Evolutionary conservation across 2,329 filamentous ascomycete species (phyloP).

Genomic region (Apiospora aurea): DNA sequence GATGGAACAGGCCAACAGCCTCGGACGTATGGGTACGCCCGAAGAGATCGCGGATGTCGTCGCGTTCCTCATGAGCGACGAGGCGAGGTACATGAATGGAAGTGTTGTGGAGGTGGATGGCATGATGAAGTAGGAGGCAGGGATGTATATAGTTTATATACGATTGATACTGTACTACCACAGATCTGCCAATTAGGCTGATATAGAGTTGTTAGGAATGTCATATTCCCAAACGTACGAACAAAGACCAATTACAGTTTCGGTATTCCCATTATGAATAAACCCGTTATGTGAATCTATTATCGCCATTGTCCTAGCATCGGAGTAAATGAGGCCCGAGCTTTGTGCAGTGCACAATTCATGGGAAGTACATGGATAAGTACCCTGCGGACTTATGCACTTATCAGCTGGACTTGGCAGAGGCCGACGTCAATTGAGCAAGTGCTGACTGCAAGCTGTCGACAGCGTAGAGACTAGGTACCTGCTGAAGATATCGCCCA

Average conservation of each 20-base stretch:
- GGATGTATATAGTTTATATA: neutral
- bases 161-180: neutral
- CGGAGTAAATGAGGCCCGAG: slow-evolving; percentile 16
- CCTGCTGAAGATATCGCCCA: neutral
- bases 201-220: too few species aligned
- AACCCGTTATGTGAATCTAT: neutral
- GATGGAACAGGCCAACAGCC: slow-evolving; percentile 35
- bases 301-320: neutral
- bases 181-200: neutral
- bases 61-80: slow-evolving; percentile 57
- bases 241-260: neutral
- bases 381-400: neutral
- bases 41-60: slow-evolving; percentile 46
- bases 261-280: neutral
- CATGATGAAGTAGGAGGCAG: slow-evolving; percentile 30
- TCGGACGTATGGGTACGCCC: slow-evolving; percentile 37
- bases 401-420: neutral
- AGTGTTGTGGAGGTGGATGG: slow-evolving; percentile 57
- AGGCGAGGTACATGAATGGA: slow-evolving; percentile 62
- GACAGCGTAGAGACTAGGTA: neutral
- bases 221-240: too few species aligned
- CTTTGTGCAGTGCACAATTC: neutral
- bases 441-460: slow-evolving; percentile 13
- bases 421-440: slow-evolving; percentile 12
- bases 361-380: neutral